Evolutionary conservation across 306 rosid species (phyloP).

Genomic region (Prunus armeniaca): DNA sequence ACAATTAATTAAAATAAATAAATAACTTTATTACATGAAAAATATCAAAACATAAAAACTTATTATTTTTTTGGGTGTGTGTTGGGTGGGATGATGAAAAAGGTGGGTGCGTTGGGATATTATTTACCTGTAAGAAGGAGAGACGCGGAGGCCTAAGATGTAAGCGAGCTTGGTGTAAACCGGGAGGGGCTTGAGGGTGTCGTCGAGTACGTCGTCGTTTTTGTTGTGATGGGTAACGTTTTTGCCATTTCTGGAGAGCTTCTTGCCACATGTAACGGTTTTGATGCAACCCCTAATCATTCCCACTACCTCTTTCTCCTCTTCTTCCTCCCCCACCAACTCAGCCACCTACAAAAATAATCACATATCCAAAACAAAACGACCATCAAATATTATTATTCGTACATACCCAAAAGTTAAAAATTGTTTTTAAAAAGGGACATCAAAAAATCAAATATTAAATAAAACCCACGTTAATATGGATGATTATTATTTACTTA

Average conservation of each 20-base stretch:
- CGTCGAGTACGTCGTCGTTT: not conserved
- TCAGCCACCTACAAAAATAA: conserved; percentile 63
- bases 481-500: conserved; percentile 17
- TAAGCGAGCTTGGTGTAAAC: conserved; percentile 75
- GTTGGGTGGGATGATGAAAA: not conserved
- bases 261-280: conserved; percentile 77
- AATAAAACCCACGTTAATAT: not conserved
- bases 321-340: conserved; percentile 28
- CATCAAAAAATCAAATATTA: too few species aligned
- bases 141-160: conserved; percentile 89
- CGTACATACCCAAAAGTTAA: too few species aligned
- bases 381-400: too few species aligned
- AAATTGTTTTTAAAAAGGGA: too few species aligned
- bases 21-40: not conserved
- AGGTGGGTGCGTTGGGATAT: not conserved
- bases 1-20: not conserved
- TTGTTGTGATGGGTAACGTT: conserved; percentile 2
- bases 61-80: not conserved
- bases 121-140: conserved; percentile 70
- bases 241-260: conserved; percentile 45
- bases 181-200: conserved; percentile 42
- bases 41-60: not conserved
- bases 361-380: not conserved
- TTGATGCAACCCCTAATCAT: conserved; percentile 95
- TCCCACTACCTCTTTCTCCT: conserved; percentile 68